Evolutionary conservation across 2,329 filamentous ascomycete species (phyloP), one percentile per base, ranked within the genome.

Genomic region (Phoma herbarum): DNA sequence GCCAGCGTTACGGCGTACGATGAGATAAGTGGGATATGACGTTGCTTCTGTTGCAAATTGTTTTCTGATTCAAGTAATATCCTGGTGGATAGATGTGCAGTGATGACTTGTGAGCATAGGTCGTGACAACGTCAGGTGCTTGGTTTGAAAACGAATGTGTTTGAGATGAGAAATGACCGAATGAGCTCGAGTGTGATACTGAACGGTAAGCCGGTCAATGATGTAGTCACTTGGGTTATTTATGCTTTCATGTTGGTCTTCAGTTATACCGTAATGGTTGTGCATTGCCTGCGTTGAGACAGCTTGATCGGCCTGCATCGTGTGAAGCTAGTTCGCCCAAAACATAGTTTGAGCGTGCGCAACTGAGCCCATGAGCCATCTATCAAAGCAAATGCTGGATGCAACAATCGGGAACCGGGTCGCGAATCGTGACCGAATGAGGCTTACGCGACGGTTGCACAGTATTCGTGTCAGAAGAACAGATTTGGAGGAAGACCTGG

Each of bases 221-320:
- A 16, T 47, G n/a, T n/a, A 47, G 14, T 31, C 22, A 35, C 45
- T 45, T 14, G 14, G 6, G n/a, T n/a, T 28, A 20, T 49, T 26
- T 58, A 49, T 45, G n/a, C 2, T 10, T 39, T 11, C 29, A 1
- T 7, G 20, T 26, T 26, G 14, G 41, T 10, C 6, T n/a, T 6
- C 4, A 29, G 29, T 29, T 8, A 7, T 20, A 45, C 29, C 20
- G 31, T 14, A 25, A 45, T 41, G 45, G 25, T 45, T 12, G 25
- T 31, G 41, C 45, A 35, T 54, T 41, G 25, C 16, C 41, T 41
- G 3, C n/a, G 9, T 9, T 14, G 12, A 26, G 41, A 25, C 22
- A 43, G 50, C 60, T 69, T 68, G 71, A 64, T 66, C 51, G 50
- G 33, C 41, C 14, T 56, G 50, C 22, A 57, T 47, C 39, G 37